A percentile compares a stretch with the other conserved stretches of the same genome.
Evolutionary conservation across 2,329 filamentous ascomycete species (phyloP).

Genomic region (Albophoma yamanashiensis): DNA sequence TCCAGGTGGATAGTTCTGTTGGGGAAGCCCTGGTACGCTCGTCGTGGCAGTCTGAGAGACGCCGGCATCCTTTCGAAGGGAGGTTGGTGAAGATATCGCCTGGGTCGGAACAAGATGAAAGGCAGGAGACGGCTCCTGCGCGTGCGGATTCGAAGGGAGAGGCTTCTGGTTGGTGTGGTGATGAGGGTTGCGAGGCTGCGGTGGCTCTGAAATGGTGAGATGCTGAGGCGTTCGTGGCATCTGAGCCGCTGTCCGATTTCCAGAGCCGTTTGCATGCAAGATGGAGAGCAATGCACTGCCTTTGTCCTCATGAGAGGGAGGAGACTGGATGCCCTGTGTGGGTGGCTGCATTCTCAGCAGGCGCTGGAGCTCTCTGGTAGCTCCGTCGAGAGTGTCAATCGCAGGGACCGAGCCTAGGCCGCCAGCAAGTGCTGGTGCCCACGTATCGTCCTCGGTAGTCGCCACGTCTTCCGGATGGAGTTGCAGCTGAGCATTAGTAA

Average conservation of each 20-base stretch:
- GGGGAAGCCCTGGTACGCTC: conserved; percentile 7
- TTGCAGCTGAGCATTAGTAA: conserved; percentile 30
- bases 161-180: conserved; percentile 38
- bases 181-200: conserved; percentile 47
- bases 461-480: conserved; percentile 39
- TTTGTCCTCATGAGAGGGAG: conserved; percentile 26
- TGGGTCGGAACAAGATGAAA: conserved; percentile 16
- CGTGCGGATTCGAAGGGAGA: conserved; percentile 15
- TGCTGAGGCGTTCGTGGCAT: conserved; percentile 43
- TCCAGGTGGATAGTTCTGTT: conserved; percentile 13
- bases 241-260: conserved; percentile 8
- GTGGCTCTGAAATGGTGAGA: conserved; percentile 35
- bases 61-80: conserved; percentile 4
- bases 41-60: conserved; percentile 8
- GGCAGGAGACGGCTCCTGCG: conserved; percentile 18
- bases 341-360: conserved; percentile 45
- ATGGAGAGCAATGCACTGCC: conserved; percentile 43
- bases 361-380: conserved; percentile 40
- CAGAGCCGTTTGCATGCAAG: conserved; percentile 27
- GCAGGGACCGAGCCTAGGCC: conserved; percentile 22
- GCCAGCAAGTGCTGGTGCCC: conserved; percentile 26
- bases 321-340: conserved; percentile 34
- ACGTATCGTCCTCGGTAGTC: conserved; percentile 54
- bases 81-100: conserved; percentile 6
- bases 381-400: conserved; percentile 37